These are phyloP conservation scores for Pseudogymnoascus sp. DNA, from an alignment of 2,329 filamentous ascomycete species.

Conservation along the genomic window DNA sequence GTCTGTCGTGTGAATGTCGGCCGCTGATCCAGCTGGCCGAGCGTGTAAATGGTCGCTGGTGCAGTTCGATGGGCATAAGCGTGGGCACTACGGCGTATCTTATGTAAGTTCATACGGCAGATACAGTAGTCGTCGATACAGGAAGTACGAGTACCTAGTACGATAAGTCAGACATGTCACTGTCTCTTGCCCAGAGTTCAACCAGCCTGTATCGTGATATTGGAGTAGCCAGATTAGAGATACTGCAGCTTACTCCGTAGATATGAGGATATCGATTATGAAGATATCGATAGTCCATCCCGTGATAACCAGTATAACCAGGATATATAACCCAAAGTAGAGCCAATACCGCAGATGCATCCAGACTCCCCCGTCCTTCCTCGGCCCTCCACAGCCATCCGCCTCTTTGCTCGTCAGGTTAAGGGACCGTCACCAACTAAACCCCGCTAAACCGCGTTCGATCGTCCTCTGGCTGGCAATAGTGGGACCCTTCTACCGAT, in stretches of 20 bases:
- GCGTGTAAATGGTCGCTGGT: neutral
- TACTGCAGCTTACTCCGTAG: neutral
- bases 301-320: neutral
- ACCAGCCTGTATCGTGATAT: neutral
- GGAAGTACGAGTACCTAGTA: neutral
- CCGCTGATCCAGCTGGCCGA: neutral
- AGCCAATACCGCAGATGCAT: neutral
- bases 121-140: neutral
- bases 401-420: neutral
- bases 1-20: neutral
- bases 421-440: neutral
- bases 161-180: neutral
- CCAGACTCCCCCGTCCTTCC: neutral
- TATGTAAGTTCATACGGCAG: neutral
- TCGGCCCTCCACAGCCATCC: neutral
- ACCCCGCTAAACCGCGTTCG: neutral
- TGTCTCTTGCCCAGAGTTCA: neutral
- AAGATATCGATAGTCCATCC: neutral
- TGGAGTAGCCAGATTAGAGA: neutral
- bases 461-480: neutral
- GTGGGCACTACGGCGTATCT: neutral
- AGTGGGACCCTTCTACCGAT: neutral
- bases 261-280: neutral
- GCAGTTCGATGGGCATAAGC: neutral
- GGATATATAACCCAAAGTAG: neutral